Conservation (phyloP, 352 stramenopile species). For the Phytophthora europaea region DNA sequence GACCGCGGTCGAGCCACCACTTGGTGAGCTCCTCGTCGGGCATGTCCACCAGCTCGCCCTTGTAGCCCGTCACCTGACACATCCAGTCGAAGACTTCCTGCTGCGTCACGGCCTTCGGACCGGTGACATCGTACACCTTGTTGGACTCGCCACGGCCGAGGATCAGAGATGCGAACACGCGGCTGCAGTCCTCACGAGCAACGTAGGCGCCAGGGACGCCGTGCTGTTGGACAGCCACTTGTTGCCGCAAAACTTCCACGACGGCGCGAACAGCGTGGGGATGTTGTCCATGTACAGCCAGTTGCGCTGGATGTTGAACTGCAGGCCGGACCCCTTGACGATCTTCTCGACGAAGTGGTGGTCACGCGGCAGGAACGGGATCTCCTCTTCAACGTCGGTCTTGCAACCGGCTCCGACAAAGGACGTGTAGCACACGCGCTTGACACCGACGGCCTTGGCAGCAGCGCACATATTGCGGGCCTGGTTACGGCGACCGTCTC, state of each 20-base stretch:
- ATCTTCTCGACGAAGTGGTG: conserved; percentile 27
- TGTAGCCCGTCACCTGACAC: conserved; percentile 38
- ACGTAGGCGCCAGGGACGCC: conserved; percentile 38
- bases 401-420: conserved; percentile 9
- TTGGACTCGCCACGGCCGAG: conserved; percentile 38
- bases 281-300: conserved; percentile 51
- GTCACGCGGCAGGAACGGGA: conserved; percentile 26
- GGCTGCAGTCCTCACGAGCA: conserved; percentile 32
- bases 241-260: conserved; percentile 45
- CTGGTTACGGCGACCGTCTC: conserved; percentile 19
- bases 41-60: conserved; percentile 41
- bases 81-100: conserved; percentile 40
- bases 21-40: conserved; percentile 38
- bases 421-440: conserved; percentile 28
- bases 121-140: conserved; percentile 39
- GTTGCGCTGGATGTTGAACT: conserved; percentile 46
- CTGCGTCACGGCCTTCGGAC: conserved; percentile 26
- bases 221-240: conserved; percentile 47
- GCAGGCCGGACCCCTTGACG: conserved; percentile 13
- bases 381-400: conserved; percentile 17
- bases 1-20: conserved; percentile 36
- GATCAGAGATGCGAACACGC: conserved; percentile 31
- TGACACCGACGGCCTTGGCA: conserved; percentile 18
- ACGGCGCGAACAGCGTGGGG: conserved; percentile 32
- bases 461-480: conserved; percentile 1